Evolutionary conservation across 1,284 basidiomycete genomes (phyloP).

Genomic region (Erythrobasidium hasegawianum): DNA sequence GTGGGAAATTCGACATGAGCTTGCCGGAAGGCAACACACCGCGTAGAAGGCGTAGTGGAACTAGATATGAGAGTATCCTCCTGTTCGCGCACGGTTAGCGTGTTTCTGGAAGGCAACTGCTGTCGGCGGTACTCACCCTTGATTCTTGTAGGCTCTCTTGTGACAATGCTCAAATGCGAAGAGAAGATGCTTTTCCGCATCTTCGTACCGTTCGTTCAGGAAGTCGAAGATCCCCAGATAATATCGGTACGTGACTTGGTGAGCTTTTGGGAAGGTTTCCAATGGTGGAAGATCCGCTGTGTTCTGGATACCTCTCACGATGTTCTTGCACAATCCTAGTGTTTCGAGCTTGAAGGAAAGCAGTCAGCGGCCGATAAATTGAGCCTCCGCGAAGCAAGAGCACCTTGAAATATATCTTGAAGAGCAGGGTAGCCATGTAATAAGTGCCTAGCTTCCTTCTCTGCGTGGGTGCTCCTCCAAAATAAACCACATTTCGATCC

Average conservation of each 20-base stretch:
- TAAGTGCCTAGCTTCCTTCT: constrained; percentile 91
- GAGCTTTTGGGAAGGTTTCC: constrained; percentile 68
- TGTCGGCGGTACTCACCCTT: constrained; percentile 62
- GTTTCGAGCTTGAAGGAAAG: constrained; percentile 65
- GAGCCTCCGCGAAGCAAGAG: constrained; percentile 4
- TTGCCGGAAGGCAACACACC: constrained; percentile 72
- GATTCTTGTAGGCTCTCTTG: constrained; percentile 62
- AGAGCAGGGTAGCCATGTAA: constrained; percentile 82
- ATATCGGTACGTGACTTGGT: constrained; percentile 86
- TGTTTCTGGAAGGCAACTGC: not conserved
- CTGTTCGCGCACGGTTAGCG: constrained; percentile 51
- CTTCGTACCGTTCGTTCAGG: constrained; percentile 81
- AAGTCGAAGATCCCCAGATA: constrained; percentile 92
- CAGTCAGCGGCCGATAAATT: not conserved
- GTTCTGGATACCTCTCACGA: constrained; percentile 73
- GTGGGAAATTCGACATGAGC: constrained; percentile 65
- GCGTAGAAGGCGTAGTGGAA: constrained; percentile 79
- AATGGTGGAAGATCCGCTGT: constrained; percentile 78
- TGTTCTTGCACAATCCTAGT: constrained; percentile 85
- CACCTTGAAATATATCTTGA: constrained; percentile 93
- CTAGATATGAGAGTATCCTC: constrained; percentile 82
- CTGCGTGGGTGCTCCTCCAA: constrained; percentile 56
- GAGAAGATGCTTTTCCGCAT: constrained; percentile 78
- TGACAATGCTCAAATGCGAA: constrained; percentile 79
- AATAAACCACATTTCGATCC: constrained; percentile 56